Base-by-base conservation (phyloP, 1,284 basidiomycete genomes). In the Ustilago loliicola region DNA sequence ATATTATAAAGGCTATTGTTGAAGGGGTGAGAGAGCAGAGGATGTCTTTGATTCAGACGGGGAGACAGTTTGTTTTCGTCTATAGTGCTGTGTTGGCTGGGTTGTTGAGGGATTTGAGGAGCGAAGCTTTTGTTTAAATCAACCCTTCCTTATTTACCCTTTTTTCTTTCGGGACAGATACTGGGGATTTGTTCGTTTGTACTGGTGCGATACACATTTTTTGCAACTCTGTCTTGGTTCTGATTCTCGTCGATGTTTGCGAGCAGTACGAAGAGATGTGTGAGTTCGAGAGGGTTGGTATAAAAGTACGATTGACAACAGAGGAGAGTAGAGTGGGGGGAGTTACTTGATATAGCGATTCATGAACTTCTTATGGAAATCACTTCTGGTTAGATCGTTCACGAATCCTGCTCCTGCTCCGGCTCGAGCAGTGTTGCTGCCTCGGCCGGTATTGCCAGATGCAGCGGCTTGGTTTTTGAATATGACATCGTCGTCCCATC, bases 401-500 rank as follows among this genome's bases (percentile, higher is more conserved):
- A 86, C 77, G 58, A 84, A 86, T 0, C 30, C 61, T 0, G n/a
- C n/a, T n/a, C n/a, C n/a, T n/a, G n/a, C n/a, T n/a, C n/a, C n/a
- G n/a, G n/a, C n/a, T n/a, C 23, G 70, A 6, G 4, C 27, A 45
- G 30, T 38, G 1, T 11, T 13, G 29, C 19, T 21, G 19, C 3
- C 1, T 23, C 13, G n/a, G n/a, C 42, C 42, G 4, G n/a, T 42
- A 34, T 60, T 54, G 3, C 45, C 56, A 6, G 68, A 29, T 3
- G 38, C 58, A 1, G 8, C 9, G 3, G 85, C 78, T 57, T 86
- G 85, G 61, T 86, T 86, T 63, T 85, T 84, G 73, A 86, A 86
- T 29, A 86, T 85, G 23, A 86, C 65, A 54, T 86, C 85, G 60
- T 86, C 82, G 68, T 86, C 85, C 85, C 85, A 86, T 48, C 84